phyloP scores from a whole-genome alignment of 2,329 filamentous ascomycete species.

The Nothopassalora personata region DNA sequence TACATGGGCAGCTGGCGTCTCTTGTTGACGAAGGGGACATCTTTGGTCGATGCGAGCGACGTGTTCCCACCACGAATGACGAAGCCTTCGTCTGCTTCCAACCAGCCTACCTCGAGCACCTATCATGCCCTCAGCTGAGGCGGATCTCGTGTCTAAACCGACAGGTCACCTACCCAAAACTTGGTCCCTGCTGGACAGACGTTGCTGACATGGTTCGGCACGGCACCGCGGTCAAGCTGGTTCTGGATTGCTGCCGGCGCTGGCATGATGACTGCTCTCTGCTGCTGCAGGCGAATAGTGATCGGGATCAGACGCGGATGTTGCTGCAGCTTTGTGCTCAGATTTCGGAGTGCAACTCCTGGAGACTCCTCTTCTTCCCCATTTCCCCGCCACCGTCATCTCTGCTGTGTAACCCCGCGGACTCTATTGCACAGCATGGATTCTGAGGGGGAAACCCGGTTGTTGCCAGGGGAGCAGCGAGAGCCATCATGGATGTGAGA shows the following conservation, averaged over 20 bases:
- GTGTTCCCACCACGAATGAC: constrained; percentile 40
- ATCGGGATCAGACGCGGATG: background rate
- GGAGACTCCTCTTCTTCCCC: background rate
- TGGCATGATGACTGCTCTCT: constrained; percentile 2
- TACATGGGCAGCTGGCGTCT: constrained; percentile 40
- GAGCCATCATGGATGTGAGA: background rate
- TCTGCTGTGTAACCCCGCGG: background rate
- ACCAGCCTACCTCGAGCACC: constrained; percentile 39
- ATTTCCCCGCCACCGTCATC: background rate
- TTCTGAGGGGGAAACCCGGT: background rate
- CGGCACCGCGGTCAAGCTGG: constrained; percentile 30
- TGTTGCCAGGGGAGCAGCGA: background rate
- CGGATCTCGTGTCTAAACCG: constrained; percentile 33
- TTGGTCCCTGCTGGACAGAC: constrained; percentile 43
- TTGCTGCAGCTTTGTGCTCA: background rate
- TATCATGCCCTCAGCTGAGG: constrained; percentile 10
- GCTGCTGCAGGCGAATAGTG: background rate
- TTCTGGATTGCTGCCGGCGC: constrained; percentile 24
- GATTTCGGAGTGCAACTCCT: background rate
- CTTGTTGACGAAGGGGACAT: constrained; percentile 38
- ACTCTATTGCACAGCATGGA: background rate
- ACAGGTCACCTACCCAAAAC: constrained; percentile 37
- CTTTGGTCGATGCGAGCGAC: constrained; percentile 31
- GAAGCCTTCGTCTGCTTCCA: constrained; percentile 46
- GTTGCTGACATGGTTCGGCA: constrained; percentile 31